phyloP scores from a whole-genome alignment of 139 green algal genomes.

The Nannochloris sp. region DNA sequence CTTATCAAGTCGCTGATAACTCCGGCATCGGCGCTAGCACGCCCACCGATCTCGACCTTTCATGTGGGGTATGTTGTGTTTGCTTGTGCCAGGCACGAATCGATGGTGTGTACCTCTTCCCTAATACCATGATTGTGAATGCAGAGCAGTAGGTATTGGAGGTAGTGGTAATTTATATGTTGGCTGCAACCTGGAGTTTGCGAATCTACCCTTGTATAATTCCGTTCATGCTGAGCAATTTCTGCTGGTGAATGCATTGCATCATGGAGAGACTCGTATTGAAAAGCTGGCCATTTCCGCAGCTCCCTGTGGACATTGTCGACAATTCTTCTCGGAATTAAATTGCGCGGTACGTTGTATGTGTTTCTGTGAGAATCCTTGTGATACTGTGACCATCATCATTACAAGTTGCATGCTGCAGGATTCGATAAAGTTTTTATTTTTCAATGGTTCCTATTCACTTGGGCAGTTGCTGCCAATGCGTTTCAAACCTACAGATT shows the following conservation, averaged over 20 bases:
- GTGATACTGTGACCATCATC: not conserved
- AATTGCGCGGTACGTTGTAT: constrained; percentile 42
- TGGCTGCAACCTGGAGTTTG: constrained; percentile 83
- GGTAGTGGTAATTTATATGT: constrained; percentile 66
- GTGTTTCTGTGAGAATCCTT: not conserved
- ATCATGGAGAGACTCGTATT: constrained; percentile 48
- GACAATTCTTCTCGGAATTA: constrained; percentile 77
- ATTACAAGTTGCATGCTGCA: not conserved
- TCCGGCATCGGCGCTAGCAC: constrained; percentile 46
- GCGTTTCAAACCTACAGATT: constrained; percentile 64
- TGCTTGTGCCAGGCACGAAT: constrained; percentile 5
- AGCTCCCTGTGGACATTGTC: constrained; percentile 78
- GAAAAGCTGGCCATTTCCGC: constrained; percentile 54
- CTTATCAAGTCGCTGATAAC: constrained; percentile 52
- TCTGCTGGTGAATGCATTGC: constrained; percentile 56
- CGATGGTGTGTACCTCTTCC: not conserved
- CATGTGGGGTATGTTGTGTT: constrained; percentile 43
- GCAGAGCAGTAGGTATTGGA: constrained; percentile 56
- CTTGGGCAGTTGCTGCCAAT: constrained; percentile 61
- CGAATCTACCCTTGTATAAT: constrained; percentile 56
- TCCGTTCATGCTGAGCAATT: constrained; percentile 85
- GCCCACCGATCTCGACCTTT: constrained; percentile 64
- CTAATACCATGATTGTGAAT: constrained; percentile 18
- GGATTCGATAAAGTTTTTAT: constrained; percentile 49
- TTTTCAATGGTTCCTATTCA: constrained; percentile 32